Evolutionary conservation across 176 grass and related monocot species (phyloP).

Genomic region (Secale cereale): DNA sequence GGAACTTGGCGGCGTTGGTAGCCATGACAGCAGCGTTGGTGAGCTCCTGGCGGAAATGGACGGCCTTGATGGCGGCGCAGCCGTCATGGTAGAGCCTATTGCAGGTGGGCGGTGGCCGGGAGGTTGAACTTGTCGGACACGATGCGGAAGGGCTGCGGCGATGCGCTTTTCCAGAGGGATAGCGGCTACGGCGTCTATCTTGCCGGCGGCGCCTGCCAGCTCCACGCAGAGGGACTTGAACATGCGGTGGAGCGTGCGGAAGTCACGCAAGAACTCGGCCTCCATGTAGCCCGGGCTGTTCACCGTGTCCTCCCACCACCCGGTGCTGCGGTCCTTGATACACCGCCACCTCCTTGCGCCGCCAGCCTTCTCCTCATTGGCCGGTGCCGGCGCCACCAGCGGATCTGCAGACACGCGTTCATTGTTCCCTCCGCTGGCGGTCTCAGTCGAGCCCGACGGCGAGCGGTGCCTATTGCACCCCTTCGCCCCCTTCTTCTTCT

Average conservation of each 20-base stretch:
- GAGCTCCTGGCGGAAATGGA: background rate
- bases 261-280: slow-evolving; percentile 57
- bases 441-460: background rate
- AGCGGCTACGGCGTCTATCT: slow-evolving; percentile 55
- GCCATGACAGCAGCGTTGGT: too few species aligned
- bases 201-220: slow-evolving; percentile 54
- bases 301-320: slow-evolving; percentile 59
- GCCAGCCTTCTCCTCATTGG: too few species aligned
- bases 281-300: slow-evolving; percentile 65
- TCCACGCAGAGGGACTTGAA: slow-evolving; percentile 73
- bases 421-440: background rate
- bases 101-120: slow-evolving; percentile 63
- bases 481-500: too few species aligned
- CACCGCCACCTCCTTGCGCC: background rate
- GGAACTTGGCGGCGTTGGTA: too few species aligned
- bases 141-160: slow-evolving; percentile 66
- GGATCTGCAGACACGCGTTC: background rate
- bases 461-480: background rate
- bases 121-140: slow-evolving; percentile 71
- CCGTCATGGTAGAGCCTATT: slow-evolving; percentile 78
- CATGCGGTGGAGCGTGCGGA: slow-evolving; percentile 61
- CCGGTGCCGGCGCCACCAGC: background rate
- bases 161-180: slow-evolving; percentile 71
- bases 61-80: slow-evolving; percentile 58
- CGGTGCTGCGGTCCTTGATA: background rate